Evolutionary conservation across 352 stramenopile species (phyloP), one percentile per base, ranked within the genome.

Genomic region (Pythium plurisporium): DNA sequence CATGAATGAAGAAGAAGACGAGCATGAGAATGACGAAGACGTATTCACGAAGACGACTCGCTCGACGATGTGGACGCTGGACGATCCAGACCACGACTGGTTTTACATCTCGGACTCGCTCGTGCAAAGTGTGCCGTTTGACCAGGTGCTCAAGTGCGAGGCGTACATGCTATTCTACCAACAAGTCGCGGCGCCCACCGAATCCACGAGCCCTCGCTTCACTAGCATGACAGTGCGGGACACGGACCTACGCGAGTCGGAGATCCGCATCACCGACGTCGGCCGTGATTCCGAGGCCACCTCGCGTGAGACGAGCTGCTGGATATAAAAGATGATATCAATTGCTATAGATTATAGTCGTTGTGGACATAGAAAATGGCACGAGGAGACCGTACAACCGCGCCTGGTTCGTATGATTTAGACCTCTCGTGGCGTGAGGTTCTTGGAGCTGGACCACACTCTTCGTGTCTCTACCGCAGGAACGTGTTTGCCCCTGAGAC

Each of bases 101-200:
- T 91, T 77, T 46, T 87, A 85, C 65, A 70, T 87, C 44, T 89
- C 79, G 19, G 81, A 91, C 67, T 81, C 79, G 19, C 58, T 77
- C 34, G 74, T 91, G 40, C 73, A 80, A 53, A 66, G 62, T 43
- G 79, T 91, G 49, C 48, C 61, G 29, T 63, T 88, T 14, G 74
- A 86, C 55, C 70, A 86, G 20, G 81, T 91, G 44, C 63, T 91
- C 20, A 66, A 79, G 44, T 88, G 79, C 42, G 79, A 91, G 64
- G 81, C 81, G 12, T 91, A 91, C 53, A 89, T 91, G 75, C 64
- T 91, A 4, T 89, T 89, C 45, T 91, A 91, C 58, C 71, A 59
- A 41, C 52, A 44, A 20, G 38, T 50, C 3, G 31, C 52, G 20
- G 40, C 29, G 19, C 17, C 46, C 19, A 12, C 41, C n/a, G n/a